Evolutionary conservation across 805 yeast genomes (phyloP).

Genomic region (Maudiozyma serrabonitensis): DNA sequence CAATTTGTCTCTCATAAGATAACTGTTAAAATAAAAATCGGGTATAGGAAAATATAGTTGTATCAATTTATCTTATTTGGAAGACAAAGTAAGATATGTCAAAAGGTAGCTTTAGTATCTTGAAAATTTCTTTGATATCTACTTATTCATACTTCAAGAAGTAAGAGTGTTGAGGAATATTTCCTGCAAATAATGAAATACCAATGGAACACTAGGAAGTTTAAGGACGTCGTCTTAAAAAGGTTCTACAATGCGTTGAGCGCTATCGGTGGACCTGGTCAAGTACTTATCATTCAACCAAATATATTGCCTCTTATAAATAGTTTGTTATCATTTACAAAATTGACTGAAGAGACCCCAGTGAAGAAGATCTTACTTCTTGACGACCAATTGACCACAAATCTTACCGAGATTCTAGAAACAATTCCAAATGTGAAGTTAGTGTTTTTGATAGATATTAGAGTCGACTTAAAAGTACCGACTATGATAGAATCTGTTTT

Average conservation of each 20-base stretch:
- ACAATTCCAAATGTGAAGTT: constrained; percentile 8
- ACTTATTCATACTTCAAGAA: too few species aligned
- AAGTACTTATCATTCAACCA: constrained; percentile 18
- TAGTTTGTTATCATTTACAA: constrained; percentile 19
- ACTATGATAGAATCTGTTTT: constrained; percentile 4
- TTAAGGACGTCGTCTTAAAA: constrained; percentile 9
- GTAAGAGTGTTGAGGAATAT: neutral
- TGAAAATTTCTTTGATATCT: too few species aligned
- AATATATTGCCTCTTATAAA: constrained; percentile 15
- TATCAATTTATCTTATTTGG: too few species aligned
- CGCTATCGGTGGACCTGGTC: constrained; percentile 10
- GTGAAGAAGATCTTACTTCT: constrained; percentile 20
- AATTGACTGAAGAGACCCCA: constrained; percentile 19
- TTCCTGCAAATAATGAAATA: constrained; percentile 8
- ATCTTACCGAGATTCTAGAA: constrained; percentile 8
- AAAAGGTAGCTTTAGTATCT: neutral
- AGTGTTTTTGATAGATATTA: constrained; percentile 21
- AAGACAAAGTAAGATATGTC: neutral
- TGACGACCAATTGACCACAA: constrained; percentile 13
- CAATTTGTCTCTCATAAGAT: too few species aligned
- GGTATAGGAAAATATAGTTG: too few species aligned
- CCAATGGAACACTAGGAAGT: constrained; percentile 23
- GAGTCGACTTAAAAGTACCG: constrained; percentile 17
- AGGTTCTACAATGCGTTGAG: constrained; percentile 12
- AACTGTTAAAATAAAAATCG: too few species aligned